Evolutionary conservation across 768 basidiomycete genomes (phyloP).

Genomic region (Rhizopogon vinicolor): DNA sequence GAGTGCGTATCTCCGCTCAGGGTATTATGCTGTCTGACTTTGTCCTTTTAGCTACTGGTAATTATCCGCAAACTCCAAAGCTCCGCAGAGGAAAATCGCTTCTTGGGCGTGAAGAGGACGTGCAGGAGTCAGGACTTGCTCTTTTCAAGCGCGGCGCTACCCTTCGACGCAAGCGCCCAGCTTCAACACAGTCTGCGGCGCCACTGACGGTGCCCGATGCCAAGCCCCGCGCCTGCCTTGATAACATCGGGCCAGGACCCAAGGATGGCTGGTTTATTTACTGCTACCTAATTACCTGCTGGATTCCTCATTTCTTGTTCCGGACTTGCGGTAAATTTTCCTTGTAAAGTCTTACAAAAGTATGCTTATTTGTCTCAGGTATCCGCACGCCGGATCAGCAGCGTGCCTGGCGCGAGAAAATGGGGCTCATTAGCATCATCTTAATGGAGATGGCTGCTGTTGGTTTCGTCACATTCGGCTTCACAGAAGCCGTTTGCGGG

Average conservation of each 20-base stretch:
- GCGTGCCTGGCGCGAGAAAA: slow-evolving; percentile 98
- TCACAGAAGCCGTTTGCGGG: slow-evolving; percentile 92
- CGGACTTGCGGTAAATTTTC: slow-evolving; percentile 63
- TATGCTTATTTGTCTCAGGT: slow-evolving; percentile 41
- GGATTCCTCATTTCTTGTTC: slow-evolving; percentile 77
- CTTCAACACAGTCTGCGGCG: slow-evolving; percentile 35
- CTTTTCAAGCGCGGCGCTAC: slow-evolving; percentile 86
- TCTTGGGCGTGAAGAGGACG: slow-evolving; percentile 85
- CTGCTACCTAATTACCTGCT: slow-evolving; percentile 79
- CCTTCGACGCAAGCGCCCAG: slow-evolving; percentile 62
- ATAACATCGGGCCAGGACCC: slow-evolving; percentile 79
- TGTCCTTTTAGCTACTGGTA: slow-evolving; percentile 61
- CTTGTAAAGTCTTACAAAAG: neutral
- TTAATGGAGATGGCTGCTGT: slow-evolving; percentile 84
- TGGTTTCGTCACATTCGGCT: slow-evolving; percentile 98
- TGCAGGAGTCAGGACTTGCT: slow-evolving; percentile 88
- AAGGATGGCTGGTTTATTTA: slow-evolving; percentile 95
- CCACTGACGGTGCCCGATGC: slow-evolving; percentile 32
- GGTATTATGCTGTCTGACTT: neutral
- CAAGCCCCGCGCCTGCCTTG: slow-evolving; percentile 51
- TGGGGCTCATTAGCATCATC: slow-evolving; percentile 85
- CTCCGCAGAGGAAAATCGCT: slow-evolving; percentile 87
- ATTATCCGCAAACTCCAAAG: slow-evolving; percentile 50
- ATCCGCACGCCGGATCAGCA: slow-evolving; percentile 89
- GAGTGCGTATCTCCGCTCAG: slow-evolving; percentile 47